Evolutionary conservation across 2,329 filamentous ascomycete genomes (phyloP).

Genomic region (Arachnopeziza araneosa): DNA sequence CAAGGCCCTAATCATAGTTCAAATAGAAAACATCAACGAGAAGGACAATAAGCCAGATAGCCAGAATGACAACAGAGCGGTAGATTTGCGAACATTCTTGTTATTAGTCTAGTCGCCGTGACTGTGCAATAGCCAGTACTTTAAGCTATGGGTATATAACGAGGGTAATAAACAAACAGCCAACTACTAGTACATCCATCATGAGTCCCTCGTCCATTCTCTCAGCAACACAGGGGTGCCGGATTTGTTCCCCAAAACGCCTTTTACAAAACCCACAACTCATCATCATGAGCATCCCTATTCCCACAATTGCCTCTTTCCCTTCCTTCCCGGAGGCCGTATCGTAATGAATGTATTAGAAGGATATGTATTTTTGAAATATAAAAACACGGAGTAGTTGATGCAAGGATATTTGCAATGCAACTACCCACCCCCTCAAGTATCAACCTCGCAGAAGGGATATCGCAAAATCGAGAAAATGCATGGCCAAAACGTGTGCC

Average conservation of each 20-base stretch:
- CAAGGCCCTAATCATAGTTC: too few relatives aligned
- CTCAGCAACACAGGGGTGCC: neutral
- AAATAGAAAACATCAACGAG: too few relatives aligned
- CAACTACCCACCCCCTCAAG: neutral
- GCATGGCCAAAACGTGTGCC: neutral
- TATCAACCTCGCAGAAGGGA: constrained; percentile 14
- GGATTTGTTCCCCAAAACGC: neutral
- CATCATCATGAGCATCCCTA: neutral
- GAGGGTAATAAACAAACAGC: neutral
- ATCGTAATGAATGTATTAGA: neutral
- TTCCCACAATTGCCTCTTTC: neutral
- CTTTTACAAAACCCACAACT: neutral
- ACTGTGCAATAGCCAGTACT: neutral
- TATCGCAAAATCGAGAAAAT: constrained; percentile 10
- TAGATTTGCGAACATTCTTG: neutral
- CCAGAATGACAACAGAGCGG: neutral
- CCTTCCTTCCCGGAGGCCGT: neutral
- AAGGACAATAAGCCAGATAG: too few relatives aligned
- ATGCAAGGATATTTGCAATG: neutral
- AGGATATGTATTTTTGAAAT: neutral
- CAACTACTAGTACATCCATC: neutral
- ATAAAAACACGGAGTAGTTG: neutral
- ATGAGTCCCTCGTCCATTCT: neutral
- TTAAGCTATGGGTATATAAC: neutral
- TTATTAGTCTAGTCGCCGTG: neutral